Evolutionary conservation across 495 filamentous ascomycete species (phyloP), one percentile per base, ranked within the genome.

Genomic region (Penicillium cataractarum): DNA sequence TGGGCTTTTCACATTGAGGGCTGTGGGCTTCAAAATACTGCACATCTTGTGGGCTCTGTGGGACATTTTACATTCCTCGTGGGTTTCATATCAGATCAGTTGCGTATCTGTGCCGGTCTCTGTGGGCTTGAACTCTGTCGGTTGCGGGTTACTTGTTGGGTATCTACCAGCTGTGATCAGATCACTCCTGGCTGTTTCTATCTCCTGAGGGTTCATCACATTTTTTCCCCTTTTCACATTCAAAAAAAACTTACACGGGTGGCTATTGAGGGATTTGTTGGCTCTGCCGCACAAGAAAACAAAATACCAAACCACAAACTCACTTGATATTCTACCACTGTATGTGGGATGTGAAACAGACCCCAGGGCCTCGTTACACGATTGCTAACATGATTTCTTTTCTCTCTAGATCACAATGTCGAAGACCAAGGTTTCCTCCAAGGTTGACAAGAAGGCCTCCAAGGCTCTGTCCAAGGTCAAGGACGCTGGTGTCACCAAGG

Each of bases 381-480:
- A 53, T 26, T 26, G 59, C 76, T 78, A 73, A 78, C 69, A 32
- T 55, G 27, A 15, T 32, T 19, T 64, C 1, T 48, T 27, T 60
- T 33, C n/a, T 48, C 44, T 62, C 49, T 62, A 77, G 72, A 67
- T 70, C 71, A 77, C 66, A 67, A 85, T 85, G 82, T 82, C 80
- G 50, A 84, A 84, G 74, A 78, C 81, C 55, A 84, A 84, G 74
- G 71, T 76, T 74, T 39, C 74, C 66, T 70, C 64, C 67, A 78
- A 77, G 70, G 72, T 37, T 37, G 58, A 60, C 35, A 60, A 82
- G 58, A 81, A 82, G 72, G 70, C 71, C 71, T 72, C 73, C 76
- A 83, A 83, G 76, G 58, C 73, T 65, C 55, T 83, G 66, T 76
- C 68, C 73, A 82, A 83, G 74, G 82, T 82, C 78, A 84, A 83